A percentile compares a stretch with the other conserved stretches of the same genome.
phyloP scores from a whole-genome alignment of 2,329 filamentous ascomycete species.

The Xylaria digitata region DNA sequence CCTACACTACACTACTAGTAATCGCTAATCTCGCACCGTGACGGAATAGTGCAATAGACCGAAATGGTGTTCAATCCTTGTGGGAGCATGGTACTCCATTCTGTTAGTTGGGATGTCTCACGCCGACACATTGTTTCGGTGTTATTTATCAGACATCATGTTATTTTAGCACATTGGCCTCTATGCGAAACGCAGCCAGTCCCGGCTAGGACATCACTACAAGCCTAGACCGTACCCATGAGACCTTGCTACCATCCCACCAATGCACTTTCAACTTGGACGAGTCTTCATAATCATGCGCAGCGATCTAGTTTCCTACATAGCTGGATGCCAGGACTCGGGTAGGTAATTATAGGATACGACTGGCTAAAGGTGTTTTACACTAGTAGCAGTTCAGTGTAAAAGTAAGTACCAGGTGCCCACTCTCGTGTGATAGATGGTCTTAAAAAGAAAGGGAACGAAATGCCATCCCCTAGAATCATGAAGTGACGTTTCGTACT shows the following conservation, averaged over 20 bases:
- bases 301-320: background rate
- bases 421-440: slow-evolving; percentile 12
- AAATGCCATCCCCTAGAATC: background rate
- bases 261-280: background rate
- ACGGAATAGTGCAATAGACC: background rate
- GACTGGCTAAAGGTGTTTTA: background rate
- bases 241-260: slow-evolving; percentile 9
- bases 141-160: slow-evolving; percentile 43
- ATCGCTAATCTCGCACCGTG: background rate
- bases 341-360: background rate
- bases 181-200: slow-evolving; percentile 29
- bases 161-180: slow-evolving; percentile 33
- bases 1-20: too few species aligned
- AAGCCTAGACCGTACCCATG: slow-evolving; percentile 13
- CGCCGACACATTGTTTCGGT: slow-evolving; percentile 42
- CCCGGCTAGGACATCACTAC: slow-evolving; percentile 1
- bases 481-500: slow-evolving; percentile 16
- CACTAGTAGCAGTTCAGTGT: background rate
- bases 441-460: slow-evolving; percentile 7
- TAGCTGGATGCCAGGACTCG: background rate
- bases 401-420: background rate
- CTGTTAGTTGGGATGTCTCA: slow-evolving; percentile 33
- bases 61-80: slow-evolving; percentile 17
- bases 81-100: slow-evolving; percentile 11
- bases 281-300: background rate